These are phyloP conservation scores for Rhizophagus prolifer DNA, from an alignment of 192 early-diverging fungal genomes.

Conservation along the genomic window DNA sequence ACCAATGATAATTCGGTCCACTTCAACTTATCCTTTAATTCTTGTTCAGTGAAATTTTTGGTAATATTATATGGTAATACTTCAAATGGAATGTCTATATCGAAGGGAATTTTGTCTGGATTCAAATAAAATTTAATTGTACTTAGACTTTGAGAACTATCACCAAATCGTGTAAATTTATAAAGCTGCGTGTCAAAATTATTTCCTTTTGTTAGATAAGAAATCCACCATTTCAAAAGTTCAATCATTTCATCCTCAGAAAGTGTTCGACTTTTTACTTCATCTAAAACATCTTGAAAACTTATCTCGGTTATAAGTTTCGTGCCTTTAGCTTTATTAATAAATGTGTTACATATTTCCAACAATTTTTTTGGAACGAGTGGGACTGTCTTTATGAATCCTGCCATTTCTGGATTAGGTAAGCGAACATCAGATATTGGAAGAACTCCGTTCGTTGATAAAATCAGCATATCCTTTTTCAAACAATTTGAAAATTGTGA, in stretches of 20 bases:
- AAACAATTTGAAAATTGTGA: constrained; percentile 58
- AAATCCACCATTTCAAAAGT: constrained; percentile 78
- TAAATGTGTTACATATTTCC: constrained; percentile 50
- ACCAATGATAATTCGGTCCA: neutral
- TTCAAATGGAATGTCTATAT: neutral
- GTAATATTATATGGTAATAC: constrained; percentile 11
- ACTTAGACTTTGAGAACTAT: constrained; percentile 46
- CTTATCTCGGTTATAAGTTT: constrained; percentile 47
- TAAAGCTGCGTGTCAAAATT: constrained; percentile 46
- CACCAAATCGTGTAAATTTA: constrained; percentile 47
- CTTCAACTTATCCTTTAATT: neutral
- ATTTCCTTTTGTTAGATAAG: constrained; percentile 37
- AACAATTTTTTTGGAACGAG: constrained; percentile 53
- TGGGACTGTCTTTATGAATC: constrained; percentile 66
- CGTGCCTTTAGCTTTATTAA: constrained; percentile 48
- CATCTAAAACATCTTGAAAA: constrained; percentile 63
- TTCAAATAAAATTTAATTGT: constrained; percentile 62
- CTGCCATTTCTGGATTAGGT: constrained; percentile 53
- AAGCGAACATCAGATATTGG: constrained; percentile 54
- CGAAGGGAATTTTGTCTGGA: neutral
- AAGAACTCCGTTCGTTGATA: constrained; percentile 67
- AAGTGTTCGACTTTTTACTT: constrained; percentile 60
- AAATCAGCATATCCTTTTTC: constrained; percentile 49
- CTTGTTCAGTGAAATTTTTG: neutral
- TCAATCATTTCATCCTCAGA: constrained; percentile 59